Evolutionary conservation across 2,329 filamentous ascomycete species (phyloP), one percentile per base, ranked within the genome.

Genomic region (Amylocarpus encephaloides): DNA sequence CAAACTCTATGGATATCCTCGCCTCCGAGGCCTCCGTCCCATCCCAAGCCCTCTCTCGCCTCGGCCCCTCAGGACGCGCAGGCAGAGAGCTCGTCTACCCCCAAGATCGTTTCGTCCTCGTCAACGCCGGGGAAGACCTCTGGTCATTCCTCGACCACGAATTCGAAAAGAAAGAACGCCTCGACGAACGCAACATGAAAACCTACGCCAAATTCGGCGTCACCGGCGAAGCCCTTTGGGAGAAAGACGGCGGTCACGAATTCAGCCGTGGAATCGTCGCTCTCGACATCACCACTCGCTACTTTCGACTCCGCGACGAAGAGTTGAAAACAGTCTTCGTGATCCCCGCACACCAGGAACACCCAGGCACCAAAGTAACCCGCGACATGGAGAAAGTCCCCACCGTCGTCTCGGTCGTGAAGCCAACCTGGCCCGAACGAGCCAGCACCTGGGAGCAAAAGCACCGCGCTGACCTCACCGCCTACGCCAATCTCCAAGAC

Each of bases 71-170:
- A 34, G 71, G 78, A 19, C 68, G 78, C 5, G 47, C 41, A 4
- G 57, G 52, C 3, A 71, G 81, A 16, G 72, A 75, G 49, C 71
- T 85, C 19, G 71, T 71, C 1, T 76, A 70, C 60, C 73, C 74
- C 1, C 78, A 82, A 66, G 77, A 80, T 60, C 70, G 71, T 9
- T 82, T 74, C 66, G 63, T 82, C 12, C 66, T 83, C 1, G 73
- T 69, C 54, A 80, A 81, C 52, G 71, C 73, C 0, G 76, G 76
- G 3, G 73, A 79, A 35, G 76, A 78, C 45, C 67, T 79, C 13
- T 74, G 70, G 51, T 58, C 64, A 6, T 67, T 69, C 46, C 61
- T 82, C 15, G 74, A 78, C 57, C 64, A 64, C 12, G 55, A 71
- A 48, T 66, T 82, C 6, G 75, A 59, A 6, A 55, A 57, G 26